Evolutionary conservation across 2,329 filamentous ascomycete species (phyloP), one percentile per base, ranked within the genome.

Genomic region (Endoconidiophora polonica): DNA sequence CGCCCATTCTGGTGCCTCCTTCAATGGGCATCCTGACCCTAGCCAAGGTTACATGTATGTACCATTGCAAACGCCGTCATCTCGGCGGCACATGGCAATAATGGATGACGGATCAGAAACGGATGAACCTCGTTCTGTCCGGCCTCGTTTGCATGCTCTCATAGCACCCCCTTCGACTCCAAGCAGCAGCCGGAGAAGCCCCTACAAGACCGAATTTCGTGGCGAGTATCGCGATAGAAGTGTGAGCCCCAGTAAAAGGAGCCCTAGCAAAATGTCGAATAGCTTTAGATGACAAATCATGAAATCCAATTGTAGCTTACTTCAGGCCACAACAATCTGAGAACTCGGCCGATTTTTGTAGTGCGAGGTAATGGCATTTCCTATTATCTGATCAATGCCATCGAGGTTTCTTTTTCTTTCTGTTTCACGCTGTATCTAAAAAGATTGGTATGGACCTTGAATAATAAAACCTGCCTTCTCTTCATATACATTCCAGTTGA

Each of bases 11-110:
- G 20, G 44, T 24, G 37, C 38, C 23, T 29, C 40, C 4, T 54
- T 51, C 39, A 37, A 24, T 10, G 40, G 26, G 3, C 45, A 40
- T n/a, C 56, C 52, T 1, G 53, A 56, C 42, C 52, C 56, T 1
- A 53, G 48, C n/a, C 64, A 67, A 54, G 65, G 64, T 0, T 68
- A 66, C 54, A 66, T 68, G 49, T 66, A 60, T 58, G 65, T 66
- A 14, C 65, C 65, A 3, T 61, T 67, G 41, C 62, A 66, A 53
- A 67, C 65, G 4, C 65, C 65, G 4, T 60, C 60, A 5, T 61
- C 61, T 42, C 60, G 65, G 40, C 59, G 63, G 23, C 60, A 62
- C 5, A 47, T 53, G 52, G 47, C 44, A n/a, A 47, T 53, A 22
- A 50, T 53, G 48, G 44, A 48, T 29, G 47, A 46, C 18, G 33